phyloP scores from a whole-genome alignment of 306 rosid species.

The Cucurbita pepo region DNA sequence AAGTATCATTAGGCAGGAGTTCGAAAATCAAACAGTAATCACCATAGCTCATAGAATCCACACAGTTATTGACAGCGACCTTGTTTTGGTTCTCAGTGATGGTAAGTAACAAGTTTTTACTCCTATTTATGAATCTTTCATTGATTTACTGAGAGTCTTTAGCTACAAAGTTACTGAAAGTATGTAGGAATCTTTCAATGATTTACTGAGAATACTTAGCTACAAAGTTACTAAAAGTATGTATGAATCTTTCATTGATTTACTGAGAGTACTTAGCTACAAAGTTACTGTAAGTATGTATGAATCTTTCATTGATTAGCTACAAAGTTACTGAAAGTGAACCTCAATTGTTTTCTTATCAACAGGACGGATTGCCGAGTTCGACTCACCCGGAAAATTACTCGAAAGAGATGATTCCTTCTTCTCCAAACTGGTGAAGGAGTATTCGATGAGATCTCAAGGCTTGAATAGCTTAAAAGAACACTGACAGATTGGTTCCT shows the following conservation, averaged over 20 bases:
- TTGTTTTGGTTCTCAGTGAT: conserved; percentile 81
- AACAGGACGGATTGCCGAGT: conserved; percentile 79
- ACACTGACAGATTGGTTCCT: neutral
- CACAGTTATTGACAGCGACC: conserved; percentile 73
- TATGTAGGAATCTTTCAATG: neutral
- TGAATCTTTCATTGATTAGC: neutral
- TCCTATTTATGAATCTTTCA: neutral
- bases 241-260: neutral
- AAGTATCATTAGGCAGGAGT: conserved; percentile 54
- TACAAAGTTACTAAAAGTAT: no score
- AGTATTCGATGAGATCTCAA: conserved; percentile 68
- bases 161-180: neutral
- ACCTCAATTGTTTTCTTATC: neutral
- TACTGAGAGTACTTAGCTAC: neutral
- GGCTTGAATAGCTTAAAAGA: conserved; percentile 35
- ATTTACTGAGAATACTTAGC: no score
- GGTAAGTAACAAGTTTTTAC: conserved; percentile 22
- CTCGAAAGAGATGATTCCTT: conserved; percentile 82
- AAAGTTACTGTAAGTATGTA: neutral
- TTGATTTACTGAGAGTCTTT: neutral
- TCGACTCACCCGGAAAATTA: conserved; percentile 56
- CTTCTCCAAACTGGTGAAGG: conserved; percentile 71
- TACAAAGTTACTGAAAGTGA: neutral
- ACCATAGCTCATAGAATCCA: conserved; percentile 92
- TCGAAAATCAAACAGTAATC: conserved; percentile 58